A percentile compares a stretch with the other conserved stretches of the same genome.
Evolutionary conservation across 805 yeast species (phyloP).

Genomic region (Yarrowia phangngaensis): DNA sequence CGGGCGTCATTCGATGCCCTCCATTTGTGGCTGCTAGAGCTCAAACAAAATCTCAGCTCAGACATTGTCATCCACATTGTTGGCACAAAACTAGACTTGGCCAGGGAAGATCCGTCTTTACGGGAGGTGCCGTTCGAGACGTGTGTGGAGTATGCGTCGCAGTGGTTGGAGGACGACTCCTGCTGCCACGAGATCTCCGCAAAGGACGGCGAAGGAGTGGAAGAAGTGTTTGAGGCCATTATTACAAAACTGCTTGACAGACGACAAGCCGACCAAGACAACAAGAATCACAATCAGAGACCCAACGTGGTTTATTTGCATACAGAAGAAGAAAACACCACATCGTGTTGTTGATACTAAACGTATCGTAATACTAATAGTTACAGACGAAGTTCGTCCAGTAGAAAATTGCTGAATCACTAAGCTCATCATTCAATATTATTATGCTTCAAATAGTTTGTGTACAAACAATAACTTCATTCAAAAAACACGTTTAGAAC

Average conservation of each 20-base stretch:
- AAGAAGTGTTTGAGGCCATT: conserved; percentile 39
- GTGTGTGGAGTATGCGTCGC: conserved; percentile 37
- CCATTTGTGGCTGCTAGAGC: conserved; percentile 40
- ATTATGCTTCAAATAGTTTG: too few relatives aligned
- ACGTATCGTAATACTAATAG: conserved; percentile 7
- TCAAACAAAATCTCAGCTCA: conserved; percentile 35
- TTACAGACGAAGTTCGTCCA: too few relatives aligned
- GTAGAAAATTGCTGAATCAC: too few relatives aligned
- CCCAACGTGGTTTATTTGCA: conserved; percentile 32
- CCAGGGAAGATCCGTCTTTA: conserved; percentile 37
- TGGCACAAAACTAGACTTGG: conserved; percentile 40
- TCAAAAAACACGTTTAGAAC: too few relatives aligned
- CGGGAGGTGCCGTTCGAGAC: conserved; percentile 40
- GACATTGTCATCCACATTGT: conserved; percentile 39
- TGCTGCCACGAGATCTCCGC: conserved; percentile 40
- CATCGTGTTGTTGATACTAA: conserved; percentile 31
- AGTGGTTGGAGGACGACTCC: conserved; percentile 31
- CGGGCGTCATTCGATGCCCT: conserved; percentile 38
- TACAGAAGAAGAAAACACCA: conserved; percentile 34
- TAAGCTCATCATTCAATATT: too few relatives aligned
- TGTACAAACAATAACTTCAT: too few relatives aligned
- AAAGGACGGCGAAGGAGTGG: conserved; percentile 40
- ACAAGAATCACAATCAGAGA: conserved; percentile 18
- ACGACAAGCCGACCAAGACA: conserved; percentile 26
- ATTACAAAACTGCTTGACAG: conserved; percentile 35